phyloP scores from a whole-genome alignment of 805 yeast species.

The Candida patagonica region DNA sequence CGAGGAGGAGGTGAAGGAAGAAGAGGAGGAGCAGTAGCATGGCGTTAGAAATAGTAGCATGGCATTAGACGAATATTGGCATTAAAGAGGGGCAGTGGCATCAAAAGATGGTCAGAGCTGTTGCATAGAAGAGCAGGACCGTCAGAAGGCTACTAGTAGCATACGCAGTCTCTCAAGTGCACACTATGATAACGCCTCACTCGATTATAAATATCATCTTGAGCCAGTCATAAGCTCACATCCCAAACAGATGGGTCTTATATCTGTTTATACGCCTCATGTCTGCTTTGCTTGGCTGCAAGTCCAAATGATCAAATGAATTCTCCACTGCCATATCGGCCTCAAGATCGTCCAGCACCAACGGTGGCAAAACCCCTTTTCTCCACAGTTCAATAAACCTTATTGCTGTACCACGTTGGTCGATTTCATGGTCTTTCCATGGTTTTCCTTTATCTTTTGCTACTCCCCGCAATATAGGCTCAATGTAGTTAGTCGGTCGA shows the following conservation, averaged over 20 bases:
- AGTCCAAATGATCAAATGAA: not conserved
- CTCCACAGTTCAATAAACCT: slow-evolving; percentile 4
- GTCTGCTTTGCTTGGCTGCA: slow-evolving; percentile 1
- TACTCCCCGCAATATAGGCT: slow-evolving; percentile 38
- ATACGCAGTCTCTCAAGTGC: no score
- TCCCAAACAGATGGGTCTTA: not conserved
- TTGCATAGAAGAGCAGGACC: no score
- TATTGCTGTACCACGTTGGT: slow-evolving; percentile 18
- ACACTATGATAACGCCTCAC: no score
- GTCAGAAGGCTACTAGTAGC: no score
- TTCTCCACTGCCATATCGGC: not conserved
- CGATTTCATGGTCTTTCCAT: slow-evolving; percentile 20
- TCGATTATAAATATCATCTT: no score
- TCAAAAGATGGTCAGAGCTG: no score
- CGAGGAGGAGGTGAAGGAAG: slow-evolving; percentile 7
- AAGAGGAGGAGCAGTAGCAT: slow-evolving; percentile 7
- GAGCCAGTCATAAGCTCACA: not conserved
- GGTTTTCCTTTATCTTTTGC: slow-evolving; percentile 32
- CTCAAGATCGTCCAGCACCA: slow-evolving; percentile 3
- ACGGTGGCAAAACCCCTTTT: slow-evolving; percentile 3
- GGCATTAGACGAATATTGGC: no score
- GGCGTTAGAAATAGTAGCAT: no score
- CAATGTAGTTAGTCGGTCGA: slow-evolving; percentile 64
- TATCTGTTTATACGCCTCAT: not conserved
- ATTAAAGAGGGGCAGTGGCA: no score